These are phyloP conservation scores for Laburnicola sp. DNA, from an alignment of 2,329 filamentous ascomycete genomes.

Conservation along the genomic window DNA sequence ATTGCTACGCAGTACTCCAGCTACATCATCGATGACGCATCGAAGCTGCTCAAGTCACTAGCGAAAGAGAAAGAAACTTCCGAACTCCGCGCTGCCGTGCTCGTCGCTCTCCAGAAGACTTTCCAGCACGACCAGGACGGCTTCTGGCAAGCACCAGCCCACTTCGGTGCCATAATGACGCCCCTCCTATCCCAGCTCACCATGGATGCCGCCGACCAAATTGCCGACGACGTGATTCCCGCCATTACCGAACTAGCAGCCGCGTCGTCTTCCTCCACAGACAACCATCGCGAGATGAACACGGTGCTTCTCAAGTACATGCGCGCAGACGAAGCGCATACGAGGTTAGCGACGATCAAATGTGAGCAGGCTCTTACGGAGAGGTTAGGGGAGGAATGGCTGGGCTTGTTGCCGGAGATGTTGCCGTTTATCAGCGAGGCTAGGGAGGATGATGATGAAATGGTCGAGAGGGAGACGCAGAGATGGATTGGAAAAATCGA, in stretches of 20 bases:
- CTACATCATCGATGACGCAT: constrained; percentile 77
- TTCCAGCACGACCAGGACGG: constrained; percentile 92
- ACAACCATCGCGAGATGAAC: constrained; percentile 92
- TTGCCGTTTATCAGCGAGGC: constrained; percentile 93
- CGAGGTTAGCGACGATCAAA: constrained; percentile 79
- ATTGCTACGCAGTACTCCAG: constrained; percentile 91
- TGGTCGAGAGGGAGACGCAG: constrained; percentile 85
- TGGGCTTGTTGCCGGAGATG: constrained; percentile 90
- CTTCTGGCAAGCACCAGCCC: constrained; percentile 91
- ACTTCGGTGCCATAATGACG: constrained; percentile 73
- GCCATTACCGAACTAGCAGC: constrained; percentile 81
- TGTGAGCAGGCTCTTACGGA: constrained; percentile 80
- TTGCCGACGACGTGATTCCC: constrained; percentile 64
- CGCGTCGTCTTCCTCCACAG: constrained; percentile 74
- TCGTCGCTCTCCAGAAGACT: constrained; percentile 71
- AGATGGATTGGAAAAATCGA: constrained; percentile 92
- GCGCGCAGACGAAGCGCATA: constrained; percentile 69
- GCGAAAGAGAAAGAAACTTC: constrained; percentile 50
- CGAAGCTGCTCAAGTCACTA: constrained; percentile 60
- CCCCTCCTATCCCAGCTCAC: constrained; percentile 68
- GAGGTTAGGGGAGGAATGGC: constrained; percentile 87
- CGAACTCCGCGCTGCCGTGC: constrained; percentile 68
- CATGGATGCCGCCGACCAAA: constrained; percentile 19
- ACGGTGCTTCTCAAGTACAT: constrained; percentile 74
- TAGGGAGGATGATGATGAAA: constrained; percentile 94